Evolutionary conservation across 2,329 filamentous ascomycete species (phyloP), one percentile per base, ranked within the genome.

Genomic region (Diaporthe amygdali): DNA sequence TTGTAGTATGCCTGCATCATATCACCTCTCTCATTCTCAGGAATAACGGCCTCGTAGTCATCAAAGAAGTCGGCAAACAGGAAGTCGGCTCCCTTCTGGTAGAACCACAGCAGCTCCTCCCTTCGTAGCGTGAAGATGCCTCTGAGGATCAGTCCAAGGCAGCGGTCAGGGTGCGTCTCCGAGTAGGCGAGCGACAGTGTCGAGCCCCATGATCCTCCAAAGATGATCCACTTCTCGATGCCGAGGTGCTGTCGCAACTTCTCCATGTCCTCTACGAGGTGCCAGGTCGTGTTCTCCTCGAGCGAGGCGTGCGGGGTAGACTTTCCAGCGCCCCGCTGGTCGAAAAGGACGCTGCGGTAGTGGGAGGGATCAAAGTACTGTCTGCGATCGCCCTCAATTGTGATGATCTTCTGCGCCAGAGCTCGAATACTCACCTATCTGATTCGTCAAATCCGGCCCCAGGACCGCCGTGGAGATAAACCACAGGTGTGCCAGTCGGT

Each of bases 381-480:
- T 25, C 82, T 81, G 74, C 82, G 82, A 44, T 59, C 59, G 54
- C 49, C 7, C 8, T 52, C 17, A 52, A 79, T 78, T 15, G 79
- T 77, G 41, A 76, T 81, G 47, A 76, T 73, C 15, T 46, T 63
- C 25, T 22, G n/a, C 37, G 20, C 22, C 44, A 41, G 34, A 30
- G 37, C 17, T 20, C 9, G 12, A 22, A 25, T 41, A 25, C 37
- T 63, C 44, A 41, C 56, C 56, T 63, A 20, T 66, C 61, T 27
- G 27, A 32, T 32, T 66, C 61, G 10, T 51, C 44, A n/a, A 66
- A 27, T 10, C 61, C 61, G 27, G 80, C 83, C 41, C 83, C 82
- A 4, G 83, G 83, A 2, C 83, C 83, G n/a, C 84, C 84, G 61
- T 85, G 83, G 9, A 85, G 79, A 69, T 80, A 85, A 27, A 85